Conservation (phyloP, 768 basidiomycete species). For the Sistotremastrum niveocremeum region DNA sequence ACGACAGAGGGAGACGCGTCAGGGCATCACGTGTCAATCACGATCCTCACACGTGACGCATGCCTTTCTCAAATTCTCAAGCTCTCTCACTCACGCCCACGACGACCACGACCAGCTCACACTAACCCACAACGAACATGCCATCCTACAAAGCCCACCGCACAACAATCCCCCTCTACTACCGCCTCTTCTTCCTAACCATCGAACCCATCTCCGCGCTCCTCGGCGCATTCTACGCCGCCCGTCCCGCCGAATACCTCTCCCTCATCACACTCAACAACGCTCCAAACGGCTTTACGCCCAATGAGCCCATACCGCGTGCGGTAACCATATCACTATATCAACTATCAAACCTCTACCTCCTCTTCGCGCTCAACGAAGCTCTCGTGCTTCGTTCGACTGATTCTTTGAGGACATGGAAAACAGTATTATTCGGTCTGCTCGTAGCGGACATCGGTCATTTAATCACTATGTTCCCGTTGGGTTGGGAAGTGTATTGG, state of each 20-base stretch:
- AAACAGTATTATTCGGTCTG: constrained; percentile 27
- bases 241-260: constrained; percentile 26
- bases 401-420: constrained; percentile 27
- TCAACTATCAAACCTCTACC: constrained; percentile 37
- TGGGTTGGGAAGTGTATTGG: constrained; percentile 29
- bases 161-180: constrained; percentile 11
- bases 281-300: constrained; percentile 1
- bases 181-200: constrained; percentile 36
- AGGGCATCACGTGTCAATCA: too few species aligned
- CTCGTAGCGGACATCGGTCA: constrained; percentile 39
- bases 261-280: constrained; percentile 17
- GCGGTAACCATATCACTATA: constrained; percentile 28
- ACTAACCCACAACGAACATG: too few species aligned
- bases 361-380: constrained; percentile 38
- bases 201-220: constrained; percentile 39
- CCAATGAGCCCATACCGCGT: constrained; percentile 9
- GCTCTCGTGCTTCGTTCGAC: constrained; percentile 35
- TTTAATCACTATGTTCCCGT: constrained; percentile 29
- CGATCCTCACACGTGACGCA: too few species aligned
- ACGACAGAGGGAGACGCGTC: too few species aligned
- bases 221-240: constrained; percentile 35
- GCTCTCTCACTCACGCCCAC: too few species aligned
- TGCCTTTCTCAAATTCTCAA: too few species aligned
- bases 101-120: too few species aligned
- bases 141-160: too few species aligned